A percentile compares a stretch with the other conserved stretches of the same genome.
Conservation (phyloP, 768 basidiomycete genomes). For the Rhizopogon vesiculosus region DNA sequence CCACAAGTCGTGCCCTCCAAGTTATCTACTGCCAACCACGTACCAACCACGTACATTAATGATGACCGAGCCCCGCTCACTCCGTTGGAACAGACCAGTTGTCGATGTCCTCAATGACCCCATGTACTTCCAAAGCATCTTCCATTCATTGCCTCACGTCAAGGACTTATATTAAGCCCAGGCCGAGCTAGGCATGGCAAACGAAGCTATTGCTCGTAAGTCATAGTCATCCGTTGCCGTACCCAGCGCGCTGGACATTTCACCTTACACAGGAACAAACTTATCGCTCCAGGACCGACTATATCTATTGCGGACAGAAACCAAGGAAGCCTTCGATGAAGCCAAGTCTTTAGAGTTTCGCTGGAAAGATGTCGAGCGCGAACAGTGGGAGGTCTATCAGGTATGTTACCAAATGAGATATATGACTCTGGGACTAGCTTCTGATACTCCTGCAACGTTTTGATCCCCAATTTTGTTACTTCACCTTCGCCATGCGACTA, state of each 20-base stretch:
- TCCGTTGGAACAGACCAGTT: too few species aligned
- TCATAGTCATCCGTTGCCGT: conserved; percentile 12
- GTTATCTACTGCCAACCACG: too few species aligned
- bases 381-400: conserved; percentile 87
- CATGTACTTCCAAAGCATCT: conserved; percentile 80
- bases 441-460: conserved; percentile 54
- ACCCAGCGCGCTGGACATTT: conserved; percentile 5
- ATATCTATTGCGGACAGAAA: conserved; percentile 73
- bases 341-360: conserved; percentile 76
- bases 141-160: conserved; percentile 74
- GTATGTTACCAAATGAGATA: conserved; percentile 33
- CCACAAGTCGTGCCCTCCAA: too few species aligned
- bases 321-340: conserved; percentile 83
- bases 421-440: background rate
- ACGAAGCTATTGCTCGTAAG: conserved; percentile 84
- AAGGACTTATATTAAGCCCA: conserved; percentile 73
- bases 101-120: conserved; percentile 63
- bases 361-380: conserved; percentile 85
- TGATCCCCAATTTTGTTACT: conserved; percentile 82
- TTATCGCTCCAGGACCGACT: conserved; percentile 71
- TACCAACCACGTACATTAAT: too few species aligned
- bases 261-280: conserved; percentile 63
- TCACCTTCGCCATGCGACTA: conserved; percentile 82
- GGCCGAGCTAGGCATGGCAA: conserved; percentile 74
- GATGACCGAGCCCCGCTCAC: too few species aligned